Conservation (phyloP, 768 basidiomycete species). For the Pleurotus citrinopileatus region DNA sequence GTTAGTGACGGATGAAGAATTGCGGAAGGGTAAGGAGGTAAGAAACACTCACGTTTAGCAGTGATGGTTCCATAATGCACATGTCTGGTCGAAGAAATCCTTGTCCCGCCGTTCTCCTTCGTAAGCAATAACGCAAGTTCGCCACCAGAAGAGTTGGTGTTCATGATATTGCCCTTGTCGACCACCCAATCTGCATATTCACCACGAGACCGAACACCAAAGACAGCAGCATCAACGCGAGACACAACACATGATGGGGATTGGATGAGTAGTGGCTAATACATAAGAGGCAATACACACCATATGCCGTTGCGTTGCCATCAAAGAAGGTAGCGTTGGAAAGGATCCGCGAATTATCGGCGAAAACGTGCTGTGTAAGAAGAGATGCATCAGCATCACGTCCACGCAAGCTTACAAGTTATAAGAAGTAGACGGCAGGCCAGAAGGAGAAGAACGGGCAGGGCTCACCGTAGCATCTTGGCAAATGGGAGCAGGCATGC, state of each 20-base stretch:
- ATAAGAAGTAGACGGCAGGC: too few relatives aligned
- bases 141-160: conserved; percentile 57
- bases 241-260: background rate
- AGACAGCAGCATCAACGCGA: too few relatives aligned
- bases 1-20: background rate
- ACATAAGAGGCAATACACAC: conserved; percentile 28
- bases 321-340: conserved; percentile 65
- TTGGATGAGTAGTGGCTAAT: background rate
- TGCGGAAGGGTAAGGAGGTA: background rate
- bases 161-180: conserved; percentile 63
- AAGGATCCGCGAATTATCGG: conserved; percentile 64
- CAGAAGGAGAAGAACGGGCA: background rate
- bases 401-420: background rate
- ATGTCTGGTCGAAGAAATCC: conserved; percentile 77
- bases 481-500: conserved; percentile 72
- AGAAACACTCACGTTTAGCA: conserved; percentile 42
- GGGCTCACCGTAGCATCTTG: conserved; percentile 50
- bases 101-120: conserved; percentile 70
- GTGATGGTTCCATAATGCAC: conserved; percentile 80
- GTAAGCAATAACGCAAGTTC: conserved; percentile 70
- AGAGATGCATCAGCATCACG: conserved; percentile 5
- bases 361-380: conserved; percentile 50
- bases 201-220: background rate
- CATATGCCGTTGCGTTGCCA: conserved; percentile 72
- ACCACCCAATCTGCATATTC: conserved; percentile 67